Evolutionary conservation across 2,329 filamentous ascomycete genomes (phyloP), one percentile per base, ranked within the genome.

Genomic region (Bisporella sp.): DNA sequence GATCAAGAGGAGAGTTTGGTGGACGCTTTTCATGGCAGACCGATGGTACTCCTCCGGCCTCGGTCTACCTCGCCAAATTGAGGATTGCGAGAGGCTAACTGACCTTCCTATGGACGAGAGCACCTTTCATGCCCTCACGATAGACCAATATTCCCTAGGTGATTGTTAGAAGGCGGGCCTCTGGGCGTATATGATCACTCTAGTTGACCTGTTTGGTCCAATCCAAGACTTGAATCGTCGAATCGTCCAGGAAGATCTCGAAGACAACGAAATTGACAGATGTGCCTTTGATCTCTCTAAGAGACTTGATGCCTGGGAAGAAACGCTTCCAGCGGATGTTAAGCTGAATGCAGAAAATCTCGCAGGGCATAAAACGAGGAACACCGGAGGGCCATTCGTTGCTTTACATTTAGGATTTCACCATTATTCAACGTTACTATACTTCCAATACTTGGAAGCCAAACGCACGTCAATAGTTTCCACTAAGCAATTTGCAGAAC

Each of bases 381-480:
- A 65, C 6, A 55, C 61, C 1, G 68, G 67, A 6, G 59, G 66
- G 0, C 53, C 60, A 0, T 69, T 70, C 30, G 55, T 71, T 3
- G 64, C 66, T 11, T 54, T 71, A n/a, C 68, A 70, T 47, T 49
- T 70, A 1, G 66, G 63, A 1, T 69, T 62, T 48, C 62, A 70
- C 43, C 66, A 71, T 50, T 71, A 70, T 50, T 56, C 63, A 1
- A 67, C 63, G 0, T 51, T 70, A n/a, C 61, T 71, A 8, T 70
- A 65, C 46, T 71, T 68, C 49, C 65, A 62, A 11, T 70, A 64
- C 46, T 62, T 71, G 3, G 67, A 69, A 32, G 47, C 47, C 5
- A 47, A 57, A n/a, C 48, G 32, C 3, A 11, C 35, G 4, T 13
- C 30, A 8, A 45, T 41, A 41, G 29, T n/a, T 28, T 37, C 43